Conservation (phyloP, 2,329 filamentous ascomycete genomes). For the Hypomyces perniciosus region DNA sequence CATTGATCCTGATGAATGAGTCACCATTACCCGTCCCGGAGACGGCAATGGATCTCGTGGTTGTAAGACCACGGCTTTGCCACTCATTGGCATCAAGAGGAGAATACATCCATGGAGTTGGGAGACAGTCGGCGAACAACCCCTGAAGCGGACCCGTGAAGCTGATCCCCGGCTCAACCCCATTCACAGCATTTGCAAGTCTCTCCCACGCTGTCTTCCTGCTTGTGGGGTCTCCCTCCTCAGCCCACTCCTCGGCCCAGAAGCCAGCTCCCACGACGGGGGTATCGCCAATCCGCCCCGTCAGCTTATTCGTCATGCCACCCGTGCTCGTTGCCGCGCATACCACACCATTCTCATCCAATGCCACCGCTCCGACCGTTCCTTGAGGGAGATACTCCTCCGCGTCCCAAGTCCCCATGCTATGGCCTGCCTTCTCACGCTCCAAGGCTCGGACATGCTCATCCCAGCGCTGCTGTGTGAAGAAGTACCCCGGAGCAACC, state of each 20-base stretch:
- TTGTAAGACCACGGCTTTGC: constrained; percentile 1
- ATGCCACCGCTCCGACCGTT: constrained; percentile 74
- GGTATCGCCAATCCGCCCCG: constrained; percentile 80
- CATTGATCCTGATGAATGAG: constrained; percentile 69
- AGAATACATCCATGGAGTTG: constrained; percentile 38
- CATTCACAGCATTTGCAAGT: not conserved
- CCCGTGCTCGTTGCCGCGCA: constrained; percentile 65
- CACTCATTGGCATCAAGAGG: constrained; percentile 19
- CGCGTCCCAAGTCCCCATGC: constrained; percentile 48
- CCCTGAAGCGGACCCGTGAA: constrained; percentile 36
- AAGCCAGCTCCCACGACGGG: constrained; percentile 79
- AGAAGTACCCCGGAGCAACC: constrained; percentile 68
- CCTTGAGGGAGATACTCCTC: constrained; percentile 72
- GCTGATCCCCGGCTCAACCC: constrained; percentile 10
- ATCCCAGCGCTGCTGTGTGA: constrained; percentile 71
- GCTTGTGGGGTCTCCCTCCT: constrained; percentile 25
- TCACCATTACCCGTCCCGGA: constrained; percentile 87
- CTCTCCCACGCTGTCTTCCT: constrained; percentile 12
- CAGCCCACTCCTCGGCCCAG: constrained; percentile 80
- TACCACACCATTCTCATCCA: constrained; percentile 69
- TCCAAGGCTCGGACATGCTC: constrained; percentile 61
- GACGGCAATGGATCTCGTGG: constrained; percentile 45
- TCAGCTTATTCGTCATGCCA: constrained; percentile 83
- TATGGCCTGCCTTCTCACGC: constrained; percentile 38
- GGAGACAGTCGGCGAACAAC: constrained; percentile 55